Percentiles rank a stretch among this genome's conserved stretches.
Conservation (phyloP, 768 basidiomycete genomes). For the Russula dissimulans region DNA sequence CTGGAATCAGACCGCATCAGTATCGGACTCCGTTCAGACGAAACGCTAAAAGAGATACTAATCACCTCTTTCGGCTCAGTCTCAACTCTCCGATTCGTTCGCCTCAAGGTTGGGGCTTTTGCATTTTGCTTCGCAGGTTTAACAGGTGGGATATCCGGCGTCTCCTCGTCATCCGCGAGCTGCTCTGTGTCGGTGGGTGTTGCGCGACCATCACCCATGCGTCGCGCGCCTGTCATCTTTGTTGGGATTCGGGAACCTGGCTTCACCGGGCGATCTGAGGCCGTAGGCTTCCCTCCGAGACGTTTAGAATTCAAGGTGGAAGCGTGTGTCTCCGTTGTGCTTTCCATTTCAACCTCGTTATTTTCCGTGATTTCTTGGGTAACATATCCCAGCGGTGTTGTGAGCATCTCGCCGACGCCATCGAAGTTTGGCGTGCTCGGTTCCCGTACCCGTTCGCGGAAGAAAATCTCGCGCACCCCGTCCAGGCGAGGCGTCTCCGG, state of each 20-base stretch:
- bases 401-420: conserved; percentile 26
- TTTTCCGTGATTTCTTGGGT: conserved; percentile 2
- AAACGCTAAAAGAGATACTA: background rate
- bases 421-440: conserved; percentile 24
- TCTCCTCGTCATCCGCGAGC: conserved; percentile 14
- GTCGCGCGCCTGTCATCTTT: background rate
- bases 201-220: background rate
- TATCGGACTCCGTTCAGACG: background rate
- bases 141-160: background rate
- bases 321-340: conserved; percentile 6
- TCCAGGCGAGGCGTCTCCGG: conserved; percentile 29
- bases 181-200: conserved; percentile 8
- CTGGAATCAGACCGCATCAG: background rate
- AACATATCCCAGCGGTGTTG: conserved; percentile 24
- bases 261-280: background rate
- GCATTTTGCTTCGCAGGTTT: background rate
- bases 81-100: conserved; percentile 20
- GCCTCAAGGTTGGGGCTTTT: conserved; percentile 6
- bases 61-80: conserved; percentile 20
- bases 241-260: background rate
- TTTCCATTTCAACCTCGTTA: conserved; percentile 8
- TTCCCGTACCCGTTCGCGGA: conserved; percentile 16
- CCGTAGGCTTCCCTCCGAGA: conserved; percentile 5
- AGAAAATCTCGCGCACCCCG: conserved; percentile 28
- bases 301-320: background rate